Evolutionary conservation across 257 asterid genomes (phyloP).

Genomic region (Ligustrum vulgare): DNA sequence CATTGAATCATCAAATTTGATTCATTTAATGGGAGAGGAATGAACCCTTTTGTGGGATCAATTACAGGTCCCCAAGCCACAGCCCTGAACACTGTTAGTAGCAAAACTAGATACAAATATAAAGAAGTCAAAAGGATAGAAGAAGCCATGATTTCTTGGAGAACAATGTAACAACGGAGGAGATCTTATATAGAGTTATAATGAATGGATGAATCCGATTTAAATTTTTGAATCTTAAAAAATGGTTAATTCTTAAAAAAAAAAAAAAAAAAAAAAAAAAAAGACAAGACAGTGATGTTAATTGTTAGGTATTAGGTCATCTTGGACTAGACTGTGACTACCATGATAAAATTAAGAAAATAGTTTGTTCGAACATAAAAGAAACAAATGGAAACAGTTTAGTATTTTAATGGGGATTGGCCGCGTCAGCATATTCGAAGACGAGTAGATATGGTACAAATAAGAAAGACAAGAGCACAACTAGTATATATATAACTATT

Average conservation of each 20-base stretch:
- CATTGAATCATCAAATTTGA: conserved; percentile 17
- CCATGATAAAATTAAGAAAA: background rate
- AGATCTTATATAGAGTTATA: background rate
- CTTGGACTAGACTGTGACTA: background rate
- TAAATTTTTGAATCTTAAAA: background rate
- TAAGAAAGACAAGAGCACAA: background rate
- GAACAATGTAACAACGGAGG: background rate
- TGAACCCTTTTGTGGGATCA: conserved; percentile 21
- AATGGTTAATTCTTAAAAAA: background rate
- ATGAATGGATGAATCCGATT: background rate
- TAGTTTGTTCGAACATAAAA: background rate
- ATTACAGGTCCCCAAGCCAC: background rate
- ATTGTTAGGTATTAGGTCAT: background rate
- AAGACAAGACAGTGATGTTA: background rate
- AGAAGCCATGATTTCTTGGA: background rate
- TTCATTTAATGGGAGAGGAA: conserved; percentile 12
- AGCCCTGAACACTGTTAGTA: background rate
- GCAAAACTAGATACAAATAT: background rate
- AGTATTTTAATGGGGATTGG: background rate
- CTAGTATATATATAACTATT: no score
- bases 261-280: no score
- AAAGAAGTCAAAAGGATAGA: background rate
- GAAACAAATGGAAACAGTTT: background rate
- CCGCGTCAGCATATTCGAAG: background rate
- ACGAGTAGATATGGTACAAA: background rate